A percentile compares a stretch with the other conserved stretches of the same genome.
phyloP scores from a whole-genome alignment of 2,329 filamentous ascomycete genomes.

The Trichoderma sp. region DNA sequence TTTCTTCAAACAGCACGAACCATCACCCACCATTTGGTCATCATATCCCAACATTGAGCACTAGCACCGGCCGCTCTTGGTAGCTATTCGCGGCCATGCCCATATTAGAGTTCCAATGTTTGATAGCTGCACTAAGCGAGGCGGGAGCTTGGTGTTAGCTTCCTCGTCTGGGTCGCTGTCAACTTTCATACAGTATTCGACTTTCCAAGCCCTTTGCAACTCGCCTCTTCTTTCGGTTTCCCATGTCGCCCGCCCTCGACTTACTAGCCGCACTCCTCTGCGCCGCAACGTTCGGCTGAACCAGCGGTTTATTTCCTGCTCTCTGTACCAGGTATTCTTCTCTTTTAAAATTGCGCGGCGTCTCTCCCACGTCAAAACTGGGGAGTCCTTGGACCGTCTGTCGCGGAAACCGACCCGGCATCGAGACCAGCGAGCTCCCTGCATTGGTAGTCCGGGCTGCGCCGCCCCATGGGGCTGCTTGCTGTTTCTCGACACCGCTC shows the following conservation, averaged over 20 bases:
- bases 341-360: slow-evolving; percentile 33
- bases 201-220: not conserved
- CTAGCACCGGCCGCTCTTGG: not conserved
- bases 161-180: not conserved
- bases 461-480: not conserved
- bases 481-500: not conserved
- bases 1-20: not conserved
- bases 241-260: not conserved
- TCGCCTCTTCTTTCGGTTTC: not conserved
- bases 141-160: not conserved
- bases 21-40: not conserved
- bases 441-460: not conserved
- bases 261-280: slow-evolving; percentile 8
- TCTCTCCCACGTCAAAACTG: slow-evolving; percentile 38
- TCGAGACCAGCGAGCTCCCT: slow-evolving; percentile 5
- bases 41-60: not conserved
- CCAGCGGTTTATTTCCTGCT: not conserved
- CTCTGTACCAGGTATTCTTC: not conserved
- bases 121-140: not conserved
- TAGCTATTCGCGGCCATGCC: not conserved
- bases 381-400: not conserved
- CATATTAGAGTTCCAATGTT: no score
- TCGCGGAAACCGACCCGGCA: not conserved
- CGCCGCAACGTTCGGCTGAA: not conserved
- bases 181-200: no score